Percentiles rank a stretch among this genome's conserved stretches.
Evolutionary conservation across 148 eudicot genomes (phyloP).

Genomic region (Arbutus unedo): DNA sequence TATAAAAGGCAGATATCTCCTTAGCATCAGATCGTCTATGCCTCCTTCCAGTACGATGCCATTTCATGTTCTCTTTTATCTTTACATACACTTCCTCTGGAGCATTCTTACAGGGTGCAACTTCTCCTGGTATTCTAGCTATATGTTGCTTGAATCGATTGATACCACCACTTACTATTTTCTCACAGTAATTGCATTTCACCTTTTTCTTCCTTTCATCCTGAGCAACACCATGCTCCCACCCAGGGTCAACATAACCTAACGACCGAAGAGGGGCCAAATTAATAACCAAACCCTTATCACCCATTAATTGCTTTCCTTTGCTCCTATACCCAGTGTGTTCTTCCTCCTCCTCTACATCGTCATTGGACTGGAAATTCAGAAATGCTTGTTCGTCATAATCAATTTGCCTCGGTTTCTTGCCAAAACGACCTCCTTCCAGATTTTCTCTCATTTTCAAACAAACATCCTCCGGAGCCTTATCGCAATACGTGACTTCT

Average conservation of each 20-base stretch:
- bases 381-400: slow-evolving; percentile 63
- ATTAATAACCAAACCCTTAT: slow-evolving; percentile 57
- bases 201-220: slow-evolving; percentile 96
- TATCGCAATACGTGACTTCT: slow-evolving; percentile 91
- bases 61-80: slow-evolving; percentile 94
- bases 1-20: slow-evolving; percentile 58
- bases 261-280: slow-evolving; percentile 83
- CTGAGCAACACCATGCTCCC: slow-evolving; percentile 96
- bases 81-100: slow-evolving; percentile 86
- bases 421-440: slow-evolving; percentile 70
- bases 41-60: slow-evolving; percentile 95
- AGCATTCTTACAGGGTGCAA: slow-evolving; percentile 90
- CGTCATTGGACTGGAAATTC: slow-evolving; percentile 57
- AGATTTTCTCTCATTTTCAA: slow-evolving; percentile 79
- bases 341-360: slow-evolving; percentile 55
- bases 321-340: slow-evolving; percentile 51
- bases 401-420: slow-evolving; percentile 59
- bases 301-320: slow-evolving; percentile 62
- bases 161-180: slow-evolving; percentile 92
- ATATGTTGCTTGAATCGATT: slow-evolving; percentile 93
- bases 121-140: slow-evolving; percentile 96
- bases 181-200: slow-evolving; percentile 92
- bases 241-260: slow-evolving; percentile 96
- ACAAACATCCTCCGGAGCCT: slow-evolving; percentile 86
- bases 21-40: slow-evolving; percentile 62